A percentile compares a stretch with the other conserved stretches of the same genome.
Evolutionary conservation across 441 rosid species (phyloP).

Genomic region (Syzygium malaccense): DNA sequence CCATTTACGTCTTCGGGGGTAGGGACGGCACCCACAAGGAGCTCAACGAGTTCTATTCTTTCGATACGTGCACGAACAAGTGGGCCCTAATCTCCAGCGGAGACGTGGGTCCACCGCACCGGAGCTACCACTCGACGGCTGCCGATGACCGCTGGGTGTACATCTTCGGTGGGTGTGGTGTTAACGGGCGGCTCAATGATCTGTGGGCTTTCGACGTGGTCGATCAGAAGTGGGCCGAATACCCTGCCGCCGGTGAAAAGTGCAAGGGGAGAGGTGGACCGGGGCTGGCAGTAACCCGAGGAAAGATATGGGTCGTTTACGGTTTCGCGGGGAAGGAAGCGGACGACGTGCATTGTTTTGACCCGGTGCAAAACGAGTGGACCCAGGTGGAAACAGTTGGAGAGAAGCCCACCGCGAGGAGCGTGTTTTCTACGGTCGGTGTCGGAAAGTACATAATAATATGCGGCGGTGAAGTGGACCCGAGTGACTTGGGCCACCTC

Average conservation of each 20-base stretch:
- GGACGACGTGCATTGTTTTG: conserved; percentile 68
- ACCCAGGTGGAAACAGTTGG: conserved; percentile 53
- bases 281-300: conserved; percentile 51
- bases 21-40: conserved; percentile 59
- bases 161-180: conserved; percentile 84
- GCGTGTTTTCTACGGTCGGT: conserved; percentile 55
- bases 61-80: conserved; percentile 42
- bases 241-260: conserved; percentile 48
- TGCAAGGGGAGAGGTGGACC: conserved; percentile 80
- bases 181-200: conserved; percentile 70
- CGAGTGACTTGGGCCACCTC: conserved; percentile 78
- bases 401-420: conserved; percentile 63
- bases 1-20: conserved; percentile 77
- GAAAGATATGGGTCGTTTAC: conserved; percentile 79
- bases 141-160: conserved; percentile 51
- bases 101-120: conserved; percentile 45
- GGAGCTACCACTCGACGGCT: conserved; percentile 77
- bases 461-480: conserved; percentile 79
- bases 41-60: conserved; percentile 68
- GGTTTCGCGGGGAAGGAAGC: conserved; percentile 70
- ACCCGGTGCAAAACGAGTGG: conserved; percentile 50
- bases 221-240: conserved; percentile 47
- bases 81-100: conserved; percentile 61
- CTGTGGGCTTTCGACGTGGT: conserved; percentile 71
- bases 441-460: conserved; percentile 54